Percentiles rank a stretch among this genome's conserved stretches.
Conservation (phyloP, 2,329 filamentous ascomycete genomes). For the Alternaria atra region DNA sequence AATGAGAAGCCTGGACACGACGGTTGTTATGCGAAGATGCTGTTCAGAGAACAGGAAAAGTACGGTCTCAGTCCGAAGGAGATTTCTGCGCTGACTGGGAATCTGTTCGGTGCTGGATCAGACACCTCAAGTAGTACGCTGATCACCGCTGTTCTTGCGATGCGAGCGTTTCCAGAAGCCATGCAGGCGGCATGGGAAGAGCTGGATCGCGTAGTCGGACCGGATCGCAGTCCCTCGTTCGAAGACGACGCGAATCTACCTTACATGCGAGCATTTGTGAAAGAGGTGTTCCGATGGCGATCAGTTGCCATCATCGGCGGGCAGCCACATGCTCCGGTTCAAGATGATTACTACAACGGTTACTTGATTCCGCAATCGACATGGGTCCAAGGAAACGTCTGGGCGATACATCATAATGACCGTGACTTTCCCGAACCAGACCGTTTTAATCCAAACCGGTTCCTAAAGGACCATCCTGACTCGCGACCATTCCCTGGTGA, state of each 20-base stretch:
- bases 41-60: conserved; percentile 54
- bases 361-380: conserved; percentile 52
- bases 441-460: conserved; percentile 47
- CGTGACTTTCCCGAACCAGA: conserved; percentile 50
- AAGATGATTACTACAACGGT: conserved; percentile 51
- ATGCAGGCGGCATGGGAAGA: conserved; percentile 44
- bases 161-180: conserved; percentile 46
- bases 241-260: conserved; percentile 45
- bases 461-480: conserved; percentile 40
- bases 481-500: conserved; percentile 48
- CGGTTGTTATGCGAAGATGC: conserved; percentile 45
- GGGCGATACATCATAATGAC: conserved; percentile 54
- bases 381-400: conserved; percentile 53
- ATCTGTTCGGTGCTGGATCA: conserved; percentile 46
- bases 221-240: conserved; percentile 43
- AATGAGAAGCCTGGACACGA: conserved; percentile 42
- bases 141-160: conserved; percentile 46
- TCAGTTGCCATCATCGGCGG: conserved; percentile 48
- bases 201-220: conserved; percentile 44
- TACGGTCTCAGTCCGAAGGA: conserved; percentile 41
- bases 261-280: conserved; percentile 52
- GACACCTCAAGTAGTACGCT: conserved; percentile 48
- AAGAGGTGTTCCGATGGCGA: conserved; percentile 49
- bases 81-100: conserved; percentile 44
- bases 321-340: conserved; percentile 46